Evolutionary conservation across 176 grass and related monocot species (phyloP), one percentile per base, ranked within the genome.

Genomic region (Panicum miliaceum): DNA sequence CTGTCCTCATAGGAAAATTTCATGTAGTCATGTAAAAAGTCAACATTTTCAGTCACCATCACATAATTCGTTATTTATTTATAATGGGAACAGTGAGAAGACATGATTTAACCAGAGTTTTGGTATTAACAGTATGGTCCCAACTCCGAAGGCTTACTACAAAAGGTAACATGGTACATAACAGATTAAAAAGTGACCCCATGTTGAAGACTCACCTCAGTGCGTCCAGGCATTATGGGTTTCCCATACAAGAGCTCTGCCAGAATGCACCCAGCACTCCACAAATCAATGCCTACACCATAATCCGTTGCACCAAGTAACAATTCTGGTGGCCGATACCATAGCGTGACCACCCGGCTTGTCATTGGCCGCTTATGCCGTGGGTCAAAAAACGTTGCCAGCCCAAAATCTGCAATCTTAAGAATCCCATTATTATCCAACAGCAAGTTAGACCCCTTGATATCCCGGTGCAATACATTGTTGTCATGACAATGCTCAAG

Each of bases 191-290:
- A 19, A 61, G 25, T 10, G 2, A 35, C 11, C 15, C 22, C 52
- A 75, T 52, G 42, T 64, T 81, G 14, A 73, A 42, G 41, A 76
- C 53, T 75, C 52, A 87, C 89, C 89, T 90, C 89, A 12, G 84
- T 90, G 45, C 80, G 89, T 2, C 89, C 89, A 20, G 89, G 84
- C 89, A 90, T 90, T 58, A 87, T 87, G 50, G 89, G 89, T 61
- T 90, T 90, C 52, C 84, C 84, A 75, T 78, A 78, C 75, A 90
- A 80, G 50, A 90, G 84, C 84, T 90, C 89, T 57, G 89, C 84
- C 48, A 90, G 80, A 84, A 90, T 90, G 68, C 89, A 90, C 16
- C 89, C 89, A 13, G 89, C 75, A 66, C 89, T 90, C 89, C 89
- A 90, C 35, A 90, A 86, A 73, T 90, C 89, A 7, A 90, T 51